These are phyloP conservation scores for Acacia confusa DNA, from an alignment of 306 rosid genomes.

Conservation along the genomic window DNA sequence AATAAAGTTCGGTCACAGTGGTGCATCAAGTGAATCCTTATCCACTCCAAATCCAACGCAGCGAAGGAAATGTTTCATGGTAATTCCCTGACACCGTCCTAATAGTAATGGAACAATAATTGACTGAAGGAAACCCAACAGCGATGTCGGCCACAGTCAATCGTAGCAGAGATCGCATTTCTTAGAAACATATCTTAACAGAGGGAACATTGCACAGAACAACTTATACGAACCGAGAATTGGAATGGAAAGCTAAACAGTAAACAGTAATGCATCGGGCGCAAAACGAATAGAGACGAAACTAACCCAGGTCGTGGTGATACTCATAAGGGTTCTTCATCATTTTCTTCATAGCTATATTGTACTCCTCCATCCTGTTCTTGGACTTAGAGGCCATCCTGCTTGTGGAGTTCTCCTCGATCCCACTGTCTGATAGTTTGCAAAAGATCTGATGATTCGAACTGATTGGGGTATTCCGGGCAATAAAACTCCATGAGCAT, in stretches of 20 bases:
- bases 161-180: background rate
- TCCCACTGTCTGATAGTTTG: constrained; percentile 56
- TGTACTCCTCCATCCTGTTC: constrained; percentile 76
- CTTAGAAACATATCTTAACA: background rate
- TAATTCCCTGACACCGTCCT: constrained; percentile 4
- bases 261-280: background rate
- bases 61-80: background rate
- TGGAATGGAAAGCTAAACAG: background rate
- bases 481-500: constrained; percentile 26
- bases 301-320: constrained; percentile 92
- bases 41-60: constrained; percentile 4
- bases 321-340: constrained; percentile 94
- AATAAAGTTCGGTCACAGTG: background rate
- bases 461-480: constrained; percentile 25
- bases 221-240: background rate
- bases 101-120: constrained; percentile 18
- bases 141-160: background rate
- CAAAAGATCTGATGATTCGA: constrained; percentile 42
- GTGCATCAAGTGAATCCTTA: background rate
- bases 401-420: constrained; percentile 43
- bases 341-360: constrained; percentile 84
- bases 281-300: constrained; percentile 32
- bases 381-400: constrained; percentile 39
- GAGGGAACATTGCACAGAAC: constrained; percentile 1
- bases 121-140: constrained; percentile 1